These are phyloP conservation scores for Eucalyptus rudis DNA, from an alignment of 345 rosid species.

Conservation along the genomic window DNA sequence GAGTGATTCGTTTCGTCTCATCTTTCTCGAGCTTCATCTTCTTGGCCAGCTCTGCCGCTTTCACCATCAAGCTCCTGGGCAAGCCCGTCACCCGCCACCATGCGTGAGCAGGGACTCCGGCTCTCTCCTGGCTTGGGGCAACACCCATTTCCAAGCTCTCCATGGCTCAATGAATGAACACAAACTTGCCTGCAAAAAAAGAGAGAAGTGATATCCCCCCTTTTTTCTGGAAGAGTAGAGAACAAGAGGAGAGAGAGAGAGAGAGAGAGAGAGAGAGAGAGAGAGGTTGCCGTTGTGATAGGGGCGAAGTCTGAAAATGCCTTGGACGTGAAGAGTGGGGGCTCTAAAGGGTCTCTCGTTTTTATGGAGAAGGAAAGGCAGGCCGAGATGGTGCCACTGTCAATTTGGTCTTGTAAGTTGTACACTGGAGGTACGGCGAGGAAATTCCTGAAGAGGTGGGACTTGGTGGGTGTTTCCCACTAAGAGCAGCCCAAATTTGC, in stretches of 20 bases:
- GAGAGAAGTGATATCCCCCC: not conserved
- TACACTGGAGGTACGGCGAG: not conserved
- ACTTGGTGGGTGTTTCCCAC: not conserved
- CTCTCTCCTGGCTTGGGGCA: not conserved
- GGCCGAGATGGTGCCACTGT: not conserved
- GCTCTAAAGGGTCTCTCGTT: not conserved
- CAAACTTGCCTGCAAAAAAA: not conserved
- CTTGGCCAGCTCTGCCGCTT: not conserved
- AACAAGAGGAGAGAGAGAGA: not conserved
- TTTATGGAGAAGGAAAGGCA: not conserved
- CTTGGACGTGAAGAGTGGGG: not conserved
- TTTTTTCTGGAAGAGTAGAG: not conserved
- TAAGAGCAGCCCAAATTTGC: not conserved
- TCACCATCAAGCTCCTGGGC: not conserved
- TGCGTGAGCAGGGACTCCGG: not conserved
- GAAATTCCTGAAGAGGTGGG: not conserved
- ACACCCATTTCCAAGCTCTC: not conserved
- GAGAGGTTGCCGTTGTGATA: not conserved
- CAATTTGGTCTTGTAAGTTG: not conserved
- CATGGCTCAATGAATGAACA: not conserved
- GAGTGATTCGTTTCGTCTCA: conserved; percentile 61
- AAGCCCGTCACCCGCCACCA: not conserved
- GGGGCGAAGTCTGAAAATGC: not conserved
- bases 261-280: too few relatives aligned
- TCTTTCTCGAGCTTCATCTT: conserved; percentile 39